Conservation (phyloP, 352 stramenopile genomes). For the Globisporangium parvum region DNA sequence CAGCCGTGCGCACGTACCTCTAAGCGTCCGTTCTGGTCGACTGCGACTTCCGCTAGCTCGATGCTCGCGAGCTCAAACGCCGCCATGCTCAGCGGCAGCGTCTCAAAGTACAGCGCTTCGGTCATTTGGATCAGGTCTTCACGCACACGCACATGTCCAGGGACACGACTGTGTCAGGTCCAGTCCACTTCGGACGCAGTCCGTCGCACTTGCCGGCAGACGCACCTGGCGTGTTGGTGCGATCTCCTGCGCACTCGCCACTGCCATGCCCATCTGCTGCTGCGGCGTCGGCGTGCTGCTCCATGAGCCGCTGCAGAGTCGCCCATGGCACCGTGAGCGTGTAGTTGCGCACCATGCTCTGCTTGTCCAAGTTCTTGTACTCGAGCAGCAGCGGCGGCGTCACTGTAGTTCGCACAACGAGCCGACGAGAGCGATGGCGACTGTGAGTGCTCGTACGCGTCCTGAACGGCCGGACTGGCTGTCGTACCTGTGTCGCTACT, state of each 20-base stretch:
- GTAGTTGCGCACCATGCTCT: slow-evolving; percentile 42
- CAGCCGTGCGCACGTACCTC: slow-evolving; percentile 32
- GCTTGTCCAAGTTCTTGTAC: slow-evolving; percentile 35
- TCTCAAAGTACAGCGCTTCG: slow-evolving; percentile 49
- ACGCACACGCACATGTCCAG: no score
- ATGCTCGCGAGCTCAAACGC: slow-evolving; percentile 45
- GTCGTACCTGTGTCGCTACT: neutral
- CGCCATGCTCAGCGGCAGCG: slow-evolving; percentile 43
- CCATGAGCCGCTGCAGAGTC: slow-evolving; percentile 35
- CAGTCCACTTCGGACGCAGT: no score
- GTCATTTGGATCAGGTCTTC: slow-evolving; percentile 49
- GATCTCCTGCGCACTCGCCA: neutral
- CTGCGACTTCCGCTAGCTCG: slow-evolving; percentile 37
- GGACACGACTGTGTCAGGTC: no score
- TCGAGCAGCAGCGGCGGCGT: slow-evolving; percentile 39
- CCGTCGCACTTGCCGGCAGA: neutral
- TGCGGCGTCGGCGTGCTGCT: slow-evolving; percentile 16
- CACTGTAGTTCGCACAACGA: no score
- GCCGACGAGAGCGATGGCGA: no score
- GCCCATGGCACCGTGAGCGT: slow-evolving; percentile 56
- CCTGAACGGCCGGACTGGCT: no score
- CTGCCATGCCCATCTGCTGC: neutral
- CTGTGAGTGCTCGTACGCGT: no score
- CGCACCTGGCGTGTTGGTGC: slow-evolving; percentile 3
- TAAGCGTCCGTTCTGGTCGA: slow-evolving; percentile 33